Base-by-base conservation (phyloP, 805 yeast species). In the Clavispora fructus region DNA sequence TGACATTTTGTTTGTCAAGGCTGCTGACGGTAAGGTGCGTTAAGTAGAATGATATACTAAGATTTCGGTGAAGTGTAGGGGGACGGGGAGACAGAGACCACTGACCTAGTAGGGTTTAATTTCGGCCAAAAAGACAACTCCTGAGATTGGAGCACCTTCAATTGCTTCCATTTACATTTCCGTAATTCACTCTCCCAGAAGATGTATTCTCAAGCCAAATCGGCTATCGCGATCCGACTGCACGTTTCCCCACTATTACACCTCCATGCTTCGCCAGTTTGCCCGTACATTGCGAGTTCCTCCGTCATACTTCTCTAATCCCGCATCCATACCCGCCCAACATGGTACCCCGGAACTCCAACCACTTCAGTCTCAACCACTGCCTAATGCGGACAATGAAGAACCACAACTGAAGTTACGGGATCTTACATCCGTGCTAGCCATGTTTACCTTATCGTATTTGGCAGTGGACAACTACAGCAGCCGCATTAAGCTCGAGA, bases 1-100 rank as follows among this genome's bases (percentile, higher is more conserved):
- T 60, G 98, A 91, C 65, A 76, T 94, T 60, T 75, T 92, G 54
- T 88, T 83, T 71, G 87, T 92, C 78, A 85, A 94, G 74, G 90
- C 97, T 47, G 97, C 95, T 58, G 96, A 91, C 44, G 95, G 95
- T 69, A 88, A 88, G 74, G 86, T 74, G 48, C 72, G 77, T 61
- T 72, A 71, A 67, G 53, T 19, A 23, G 39, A 25, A 37, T 17
- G 26, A 35, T 6, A 17, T 19, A 33, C 23, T 29, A 31, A 31
- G 35, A 16, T 31, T 31, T 31, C 17, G 35, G 35, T 8, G 12
- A 11, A 27, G 29, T 27, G 29, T 27, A 27, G 29, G 23, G 23
- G 23, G 5, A 5, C 23, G 23, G 5, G 23, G 23, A 19, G 23
- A 19, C n/a, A n/a, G n/a, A n/a, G n/a, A n/a, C n/a, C n/a, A n/a